Conservation (phyloP, 768 basidiomycete species). For the Russula sp. region DNA sequence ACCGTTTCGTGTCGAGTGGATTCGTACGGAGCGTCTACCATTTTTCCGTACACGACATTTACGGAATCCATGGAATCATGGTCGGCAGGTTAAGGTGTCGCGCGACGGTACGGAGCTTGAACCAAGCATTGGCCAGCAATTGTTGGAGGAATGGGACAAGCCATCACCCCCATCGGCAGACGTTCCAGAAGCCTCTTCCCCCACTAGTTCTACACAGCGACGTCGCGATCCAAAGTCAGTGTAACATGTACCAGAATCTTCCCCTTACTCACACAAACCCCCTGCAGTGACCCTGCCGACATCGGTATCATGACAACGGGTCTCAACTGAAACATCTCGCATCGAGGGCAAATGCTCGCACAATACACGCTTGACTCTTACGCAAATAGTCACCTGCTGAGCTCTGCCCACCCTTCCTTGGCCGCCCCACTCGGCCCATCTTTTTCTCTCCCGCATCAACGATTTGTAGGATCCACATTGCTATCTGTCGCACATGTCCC, state of each 20-base stretch:
- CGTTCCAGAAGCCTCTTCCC: constrained; percentile 14
- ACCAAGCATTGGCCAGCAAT: constrained; percentile 56
- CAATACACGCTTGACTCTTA: too few species aligned
- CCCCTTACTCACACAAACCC: too few species aligned
- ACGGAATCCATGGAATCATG: constrained; percentile 91
- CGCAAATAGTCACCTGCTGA: too few species aligned
- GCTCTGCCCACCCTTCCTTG: constrained; percentile 17
- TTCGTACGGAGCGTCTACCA: constrained; percentile 60
- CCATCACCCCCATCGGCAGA: constrained; percentile 24
- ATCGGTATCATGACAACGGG: neutral
- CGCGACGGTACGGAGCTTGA: constrained; percentile 92
- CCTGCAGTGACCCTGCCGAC: too few species aligned
- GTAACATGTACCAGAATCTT: neutral
- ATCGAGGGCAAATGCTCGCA: too few species aligned
- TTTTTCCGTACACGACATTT: constrained; percentile 73
- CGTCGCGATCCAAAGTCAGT: constrained; percentile 5
- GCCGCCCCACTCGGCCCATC: neutral
- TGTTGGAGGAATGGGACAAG: constrained; percentile 64
- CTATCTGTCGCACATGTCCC: neutral
- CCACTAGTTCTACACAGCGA: neutral
- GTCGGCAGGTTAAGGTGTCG: constrained; percentile 72
- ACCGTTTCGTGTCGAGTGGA: constrained; percentile 79
- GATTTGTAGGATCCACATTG: too few species aligned
- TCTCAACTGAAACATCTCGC: neutral
- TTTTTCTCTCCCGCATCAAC: too few species aligned